phyloP scores from a whole-genome alignment of 2,329 filamentous ascomycete genomes.

The Aspergillus nomiae region DNA sequence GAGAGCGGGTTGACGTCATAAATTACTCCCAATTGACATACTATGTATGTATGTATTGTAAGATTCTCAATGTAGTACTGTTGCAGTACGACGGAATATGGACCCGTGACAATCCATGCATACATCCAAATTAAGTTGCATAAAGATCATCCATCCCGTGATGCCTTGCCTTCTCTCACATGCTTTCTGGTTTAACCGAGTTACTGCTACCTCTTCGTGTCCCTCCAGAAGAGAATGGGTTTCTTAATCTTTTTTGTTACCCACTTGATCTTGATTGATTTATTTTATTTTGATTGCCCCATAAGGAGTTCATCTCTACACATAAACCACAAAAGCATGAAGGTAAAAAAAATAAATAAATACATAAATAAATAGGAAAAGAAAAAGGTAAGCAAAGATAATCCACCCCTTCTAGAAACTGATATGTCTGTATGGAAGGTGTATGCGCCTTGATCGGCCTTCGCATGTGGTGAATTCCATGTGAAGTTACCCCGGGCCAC shows the following conservation, averaged over 20 bases:
- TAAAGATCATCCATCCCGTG: neutral
- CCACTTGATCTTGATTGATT: no score
- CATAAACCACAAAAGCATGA: neutral
- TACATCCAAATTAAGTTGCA: neutral
- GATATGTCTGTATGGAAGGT: neutral
- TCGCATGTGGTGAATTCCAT: slow-evolving; percentile 4
- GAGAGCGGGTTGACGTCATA: neutral
- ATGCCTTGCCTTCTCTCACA: neutral
- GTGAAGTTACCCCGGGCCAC: slow-evolving; percentile 3
- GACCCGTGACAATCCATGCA: no score
- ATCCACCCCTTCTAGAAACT: neutral
- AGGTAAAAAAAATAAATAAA: no score
- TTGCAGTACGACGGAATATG: no score
- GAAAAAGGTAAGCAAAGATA: no score
- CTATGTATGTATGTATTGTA: neutral
- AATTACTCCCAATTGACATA: neutral
- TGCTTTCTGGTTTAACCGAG: neutral
- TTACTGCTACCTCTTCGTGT: neutral
- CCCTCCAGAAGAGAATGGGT: neutral
- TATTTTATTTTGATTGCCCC: no score
- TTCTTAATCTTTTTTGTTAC: neutral
- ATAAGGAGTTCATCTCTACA: neutral
- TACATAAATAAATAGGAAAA: no score
- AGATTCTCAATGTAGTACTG: no score
- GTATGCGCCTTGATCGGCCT: neutral